Base-by-base conservation (phyloP, 805 yeast genomes). In the Scheffersomyces amazonensis region DNA sequence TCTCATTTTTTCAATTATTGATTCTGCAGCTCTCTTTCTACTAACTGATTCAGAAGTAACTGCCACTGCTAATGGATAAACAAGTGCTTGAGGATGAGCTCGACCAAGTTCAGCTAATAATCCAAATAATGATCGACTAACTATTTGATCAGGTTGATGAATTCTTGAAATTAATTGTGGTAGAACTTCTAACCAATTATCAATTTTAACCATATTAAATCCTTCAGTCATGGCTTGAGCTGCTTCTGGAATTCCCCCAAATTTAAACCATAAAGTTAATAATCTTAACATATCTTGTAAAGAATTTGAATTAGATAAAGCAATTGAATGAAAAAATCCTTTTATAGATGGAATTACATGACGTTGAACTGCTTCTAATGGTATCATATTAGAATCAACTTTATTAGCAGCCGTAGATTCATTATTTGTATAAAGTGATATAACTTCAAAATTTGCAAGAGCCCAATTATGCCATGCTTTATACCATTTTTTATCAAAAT, bases 391-490 rank as follows among this genome's bases (percentile, higher is more conserved):
- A 10, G 52, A 21, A 25, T 42, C 46, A 39, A 35, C 31, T 17
- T 41, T 39, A 31, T 42, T 48, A 15, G 27, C 37, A 15, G 32
- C 31, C n/a, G 29, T 33, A 15, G 46, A 49, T 37, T 51, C 59
- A 39, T 59, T 66, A 25, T 59, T 46, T 2, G 64, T 56, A 53
- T 73, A 65, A 19, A 83, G 70, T 0, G 96, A 84, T 16, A 91
- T 84, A 1, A 91, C 98, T 56, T 93, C 97, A 57, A 90, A 93
- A 60, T 95, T 93, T 1, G 98, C 97, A 54, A 95, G 70, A 0
- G 99, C 99, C 99, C 99, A 93, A 55, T 89, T 91, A 58, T 93
- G 99, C 99, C 99, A 95, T 13, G 98, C 99, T 56, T 95, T 93
- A 54, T 93, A 93, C 96, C 99, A 93, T 17, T 78, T 76, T 24